Percentiles rank a stretch among this genome's conserved stretches.
Conservation (phyloP, 2,329 filamentous ascomycete genomes). For the Penicillium sp. region DNA sequence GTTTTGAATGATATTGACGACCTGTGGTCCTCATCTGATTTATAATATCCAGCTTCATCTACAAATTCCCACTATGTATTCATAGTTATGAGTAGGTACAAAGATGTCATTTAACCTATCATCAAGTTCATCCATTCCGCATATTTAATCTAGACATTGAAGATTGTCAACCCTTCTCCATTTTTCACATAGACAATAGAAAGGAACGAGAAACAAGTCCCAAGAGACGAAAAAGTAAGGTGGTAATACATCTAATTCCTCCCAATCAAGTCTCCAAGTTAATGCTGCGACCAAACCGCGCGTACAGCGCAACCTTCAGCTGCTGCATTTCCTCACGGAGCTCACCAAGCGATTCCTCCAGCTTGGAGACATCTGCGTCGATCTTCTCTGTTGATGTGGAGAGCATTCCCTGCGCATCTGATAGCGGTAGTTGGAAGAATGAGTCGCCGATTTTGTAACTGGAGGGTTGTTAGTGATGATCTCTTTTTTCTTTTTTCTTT, state of each 20-base stretch:
- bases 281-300: slow-evolving; percentile 92
- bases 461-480: slow-evolving; percentile 13
- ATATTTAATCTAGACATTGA: not conserved
- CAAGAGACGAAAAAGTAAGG: not conserved
- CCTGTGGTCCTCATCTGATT: slow-evolving; percentile 6
- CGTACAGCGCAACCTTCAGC: slow-evolving; percentile 89
- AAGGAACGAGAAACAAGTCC: not conserved
- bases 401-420: slow-evolving; percentile 84
- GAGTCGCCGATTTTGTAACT: slow-evolving; percentile 97
- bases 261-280: slow-evolving; percentile 77
- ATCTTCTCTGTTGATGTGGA: slow-evolving; percentile 67
- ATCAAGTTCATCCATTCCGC: not conserved
- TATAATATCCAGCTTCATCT: not conserved
- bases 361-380: slow-evolving; percentile 68
- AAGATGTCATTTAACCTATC: not conserved
- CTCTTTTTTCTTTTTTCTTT: not conserved
- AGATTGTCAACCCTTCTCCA: not conserved
- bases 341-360: slow-evolving; percentile 73
- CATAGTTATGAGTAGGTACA: not conserved
- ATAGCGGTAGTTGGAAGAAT: slow-evolving; percentile 81
- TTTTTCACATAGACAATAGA: not conserved
- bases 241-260: not conserved
- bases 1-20: slow-evolving; percentile 23
- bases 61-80: not conserved
- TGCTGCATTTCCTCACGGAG: slow-evolving; percentile 83